These are phyloP conservation scores for Trypanosoma melophagium DNA, from an alignment of 208 protist species.

Conservation along the genomic window DNA sequence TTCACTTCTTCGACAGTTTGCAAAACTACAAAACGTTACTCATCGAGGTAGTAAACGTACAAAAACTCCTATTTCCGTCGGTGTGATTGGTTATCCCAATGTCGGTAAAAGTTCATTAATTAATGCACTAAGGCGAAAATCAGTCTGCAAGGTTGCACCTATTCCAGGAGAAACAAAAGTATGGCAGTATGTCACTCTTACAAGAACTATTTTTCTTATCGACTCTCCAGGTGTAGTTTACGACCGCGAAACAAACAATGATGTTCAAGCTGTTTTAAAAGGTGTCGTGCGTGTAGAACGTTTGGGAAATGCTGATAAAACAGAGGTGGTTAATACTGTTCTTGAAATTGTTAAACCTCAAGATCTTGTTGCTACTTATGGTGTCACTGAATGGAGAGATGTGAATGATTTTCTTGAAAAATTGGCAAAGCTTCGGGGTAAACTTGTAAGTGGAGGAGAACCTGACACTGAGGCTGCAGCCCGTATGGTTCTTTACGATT, in stretches of 20 bases:
- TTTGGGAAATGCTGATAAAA: conserved; percentile 91
- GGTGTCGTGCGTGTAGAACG: conserved; percentile 95
- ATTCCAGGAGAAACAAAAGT: conserved; percentile 99
- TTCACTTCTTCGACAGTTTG: conserved; percentile 98
- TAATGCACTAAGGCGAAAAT: conserved; percentile 98
- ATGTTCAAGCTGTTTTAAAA: conserved; percentile 98
- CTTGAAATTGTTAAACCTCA: conserved; percentile 94
- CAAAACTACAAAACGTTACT: conserved; percentile 87
- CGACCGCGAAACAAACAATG: conserved; percentile 90
- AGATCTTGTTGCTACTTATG: conserved; percentile 96
- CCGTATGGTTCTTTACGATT: conserved; percentile 98
- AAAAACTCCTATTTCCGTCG: conserved; percentile 89
- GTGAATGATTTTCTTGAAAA: conserved; percentile 97
- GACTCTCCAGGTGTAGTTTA: conserved; percentile 99
- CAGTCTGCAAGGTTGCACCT: conserved; percentile 98
- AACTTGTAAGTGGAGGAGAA: conserved; percentile 94
- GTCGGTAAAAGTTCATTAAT: conserved; percentile 99
- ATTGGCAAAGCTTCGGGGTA: conserved; percentile 93
- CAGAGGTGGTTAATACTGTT: conserved; percentile 93
- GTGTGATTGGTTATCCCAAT: conserved; percentile 99
- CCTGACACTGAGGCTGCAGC: conserved; percentile 94
- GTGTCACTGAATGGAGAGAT: conserved; percentile 92
- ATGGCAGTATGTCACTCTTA: conserved; percentile 99
- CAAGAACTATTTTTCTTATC: conserved; percentile 98
- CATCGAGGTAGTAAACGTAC: conserved; percentile 84